Percentiles rank a stretch among this genome's conserved stretches.
phyloP scores from a whole-genome alignment of 2,329 filamentous ascomycete genomes.

The Orbilia blumenaviensis region DNA sequence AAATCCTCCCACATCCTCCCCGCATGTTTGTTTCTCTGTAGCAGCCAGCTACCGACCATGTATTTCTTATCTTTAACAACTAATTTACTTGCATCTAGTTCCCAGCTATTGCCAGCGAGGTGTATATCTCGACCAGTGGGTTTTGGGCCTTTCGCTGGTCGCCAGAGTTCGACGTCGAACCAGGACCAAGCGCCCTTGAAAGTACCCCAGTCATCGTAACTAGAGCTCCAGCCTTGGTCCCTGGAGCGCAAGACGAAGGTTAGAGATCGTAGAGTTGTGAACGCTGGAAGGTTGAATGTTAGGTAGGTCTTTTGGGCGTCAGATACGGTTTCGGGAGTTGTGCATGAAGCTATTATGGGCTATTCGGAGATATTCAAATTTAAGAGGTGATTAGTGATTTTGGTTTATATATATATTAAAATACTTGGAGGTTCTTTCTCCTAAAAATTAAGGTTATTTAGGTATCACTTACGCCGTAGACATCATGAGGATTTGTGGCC shows the following conservation, averaged over 20 bases:
- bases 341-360: not conserved
- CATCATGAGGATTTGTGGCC: not conserved
- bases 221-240: not conserved
- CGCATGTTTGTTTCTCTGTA: constrained; percentile 39
- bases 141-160: not conserved
- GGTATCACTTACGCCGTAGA: not conserved
- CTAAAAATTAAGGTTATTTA: too few species aligned
- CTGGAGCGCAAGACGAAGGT: constrained; percentile 2
- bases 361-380: not conserved
- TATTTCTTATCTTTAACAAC: constrained; percentile 13
- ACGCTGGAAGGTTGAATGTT: not conserved
- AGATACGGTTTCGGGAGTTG: not conserved
- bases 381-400: not conserved
- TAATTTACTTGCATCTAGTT: not conserved
- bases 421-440: too few species aligned
- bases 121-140: not conserved
- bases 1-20: not conserved
- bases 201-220: not conserved
- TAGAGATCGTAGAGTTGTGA: not conserved
- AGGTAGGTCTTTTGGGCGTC: not conserved
- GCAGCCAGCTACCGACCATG: constrained; percentile 11
- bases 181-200: constrained; percentile 31
- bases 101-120: not conserved
- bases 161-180: constrained; percentile 46
- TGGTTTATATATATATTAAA: too few species aligned